Evolutionary conservation across 2,329 filamentous ascomycete species (phyloP).

Genomic region (Aspergillus sp.): DNA sequence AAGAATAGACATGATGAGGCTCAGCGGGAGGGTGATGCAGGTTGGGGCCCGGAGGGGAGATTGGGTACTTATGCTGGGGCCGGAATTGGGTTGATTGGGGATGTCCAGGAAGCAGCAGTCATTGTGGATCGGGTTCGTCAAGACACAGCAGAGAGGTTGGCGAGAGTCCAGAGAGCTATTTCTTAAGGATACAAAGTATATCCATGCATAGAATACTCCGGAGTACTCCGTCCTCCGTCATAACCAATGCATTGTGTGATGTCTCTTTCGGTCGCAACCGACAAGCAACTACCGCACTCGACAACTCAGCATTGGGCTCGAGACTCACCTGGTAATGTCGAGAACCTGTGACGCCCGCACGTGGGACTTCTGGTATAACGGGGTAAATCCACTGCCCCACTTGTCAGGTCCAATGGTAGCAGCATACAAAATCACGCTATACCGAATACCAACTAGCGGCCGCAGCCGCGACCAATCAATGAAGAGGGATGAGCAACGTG

Average conservation of each 20-base stretch:
- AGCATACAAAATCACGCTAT: background rate
- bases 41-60: constrained; percentile 43
- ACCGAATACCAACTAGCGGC: background rate
- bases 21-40: constrained; percentile 33
- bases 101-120: constrained; percentile 30
- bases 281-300: too few species aligned
- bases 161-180: background rate
- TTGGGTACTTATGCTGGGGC: constrained; percentile 46
- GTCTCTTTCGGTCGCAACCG: too few species aligned
- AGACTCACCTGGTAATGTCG: too few species aligned
- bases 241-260: too few species aligned
- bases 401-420: too few species aligned
- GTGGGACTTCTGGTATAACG: background rate
- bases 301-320: too few species aligned
- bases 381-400: background rate
- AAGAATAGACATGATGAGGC: constrained; percentile 38
- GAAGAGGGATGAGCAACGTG: background rate
- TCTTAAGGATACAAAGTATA: background rate
- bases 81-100: constrained; percentile 38
- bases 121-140: constrained; percentile 30
- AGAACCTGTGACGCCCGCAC: background rate
- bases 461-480: background rate
- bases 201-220: too few species aligned
- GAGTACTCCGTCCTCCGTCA: too few species aligned
- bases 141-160: constrained; percentile 1